These are phyloP conservation scores for Saccharomycopsis sp. DNA, from an alignment of 805 yeast species.

Conservation along the genomic window DNA sequence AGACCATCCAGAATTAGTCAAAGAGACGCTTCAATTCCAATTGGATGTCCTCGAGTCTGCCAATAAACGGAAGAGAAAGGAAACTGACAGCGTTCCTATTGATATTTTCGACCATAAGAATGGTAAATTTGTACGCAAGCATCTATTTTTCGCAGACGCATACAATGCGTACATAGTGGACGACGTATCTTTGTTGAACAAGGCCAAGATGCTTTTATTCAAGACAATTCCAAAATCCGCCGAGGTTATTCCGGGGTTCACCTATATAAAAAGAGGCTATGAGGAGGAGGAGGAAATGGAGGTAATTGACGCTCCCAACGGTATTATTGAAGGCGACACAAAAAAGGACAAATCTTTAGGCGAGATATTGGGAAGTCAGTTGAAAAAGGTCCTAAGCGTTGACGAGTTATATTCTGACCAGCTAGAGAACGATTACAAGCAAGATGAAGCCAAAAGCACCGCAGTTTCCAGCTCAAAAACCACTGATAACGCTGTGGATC, in stretches of 20 bases:
- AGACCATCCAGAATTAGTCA: neutral
- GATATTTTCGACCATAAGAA: neutral
- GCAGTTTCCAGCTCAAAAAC: neutral
- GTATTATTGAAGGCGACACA: constrained; percentile 19
- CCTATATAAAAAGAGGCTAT: constrained; percentile 13
- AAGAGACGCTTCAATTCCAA: neutral
- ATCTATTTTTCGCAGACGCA: constrained; percentile 10
- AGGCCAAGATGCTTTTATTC: constrained; percentile 10
- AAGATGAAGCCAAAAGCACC: neutral
- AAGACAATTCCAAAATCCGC: constrained; percentile 11
- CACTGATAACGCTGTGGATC: neutral
- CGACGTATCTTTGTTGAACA: constrained; percentile 9
- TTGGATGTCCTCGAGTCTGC: neutral
- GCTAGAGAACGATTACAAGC: neutral
- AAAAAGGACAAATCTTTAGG: constrained; percentile 21
- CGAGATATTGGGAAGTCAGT: constrained; percentile 7
- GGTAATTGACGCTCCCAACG: constrained; percentile 24
- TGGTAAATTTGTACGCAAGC: neutral
- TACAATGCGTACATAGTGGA: constrained; percentile 14
- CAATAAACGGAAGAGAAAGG: constrained; percentile 9
- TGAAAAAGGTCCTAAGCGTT: neutral
- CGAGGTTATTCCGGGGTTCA: constrained; percentile 10
- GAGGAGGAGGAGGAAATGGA: constrained; percentile 21
- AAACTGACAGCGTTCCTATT: constrained; percentile 5
- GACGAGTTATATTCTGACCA: neutral